phyloP scores from a whole-genome alignment of 208 protist genomes.

The Acanthamoeba royreba region DNA sequence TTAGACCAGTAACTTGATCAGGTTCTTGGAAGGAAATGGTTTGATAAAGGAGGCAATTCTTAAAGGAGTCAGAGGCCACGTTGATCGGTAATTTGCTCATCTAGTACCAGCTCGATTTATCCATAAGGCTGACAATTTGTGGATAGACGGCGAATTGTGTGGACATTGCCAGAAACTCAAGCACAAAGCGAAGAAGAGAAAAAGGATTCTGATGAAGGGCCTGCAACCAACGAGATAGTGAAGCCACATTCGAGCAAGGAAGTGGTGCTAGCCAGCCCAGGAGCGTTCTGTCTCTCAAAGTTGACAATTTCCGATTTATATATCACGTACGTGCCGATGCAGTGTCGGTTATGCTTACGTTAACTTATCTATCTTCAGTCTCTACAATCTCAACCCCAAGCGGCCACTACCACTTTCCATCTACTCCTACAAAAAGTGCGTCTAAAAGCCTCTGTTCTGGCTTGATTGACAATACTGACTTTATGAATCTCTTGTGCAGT shows the following conservation, averaged over 20 bases:
- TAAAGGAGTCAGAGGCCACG: background rate
- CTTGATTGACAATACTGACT: background rate
- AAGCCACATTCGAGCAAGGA: background rate
- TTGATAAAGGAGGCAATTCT: conserved; percentile 5
- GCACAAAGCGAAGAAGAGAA: background rate
- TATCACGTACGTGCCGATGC: background rate
- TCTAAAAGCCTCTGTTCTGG: background rate
- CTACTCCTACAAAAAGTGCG: background rate
- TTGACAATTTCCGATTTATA: background rate
- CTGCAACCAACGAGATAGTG: background rate
- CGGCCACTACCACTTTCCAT: conserved; percentile 19
- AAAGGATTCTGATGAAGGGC: background rate
- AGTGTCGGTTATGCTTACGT: background rate
- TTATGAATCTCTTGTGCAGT: no score
- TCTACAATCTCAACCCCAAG: conserved; percentile 4
- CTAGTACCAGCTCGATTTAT: background rate
- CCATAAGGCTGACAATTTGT: background rate
- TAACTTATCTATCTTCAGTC: background rate
- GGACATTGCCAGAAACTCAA: background rate
- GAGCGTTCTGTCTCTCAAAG: background rate
- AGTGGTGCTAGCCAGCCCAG: background rate
- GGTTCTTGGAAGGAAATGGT: background rate
- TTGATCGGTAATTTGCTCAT: background rate
- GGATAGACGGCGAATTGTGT: background rate
- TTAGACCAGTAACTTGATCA: background rate